These are phyloP conservation scores for Lentinula sp. DNA, from an alignment of 768 basidiomycete genomes.

Conservation along the genomic window DNA sequence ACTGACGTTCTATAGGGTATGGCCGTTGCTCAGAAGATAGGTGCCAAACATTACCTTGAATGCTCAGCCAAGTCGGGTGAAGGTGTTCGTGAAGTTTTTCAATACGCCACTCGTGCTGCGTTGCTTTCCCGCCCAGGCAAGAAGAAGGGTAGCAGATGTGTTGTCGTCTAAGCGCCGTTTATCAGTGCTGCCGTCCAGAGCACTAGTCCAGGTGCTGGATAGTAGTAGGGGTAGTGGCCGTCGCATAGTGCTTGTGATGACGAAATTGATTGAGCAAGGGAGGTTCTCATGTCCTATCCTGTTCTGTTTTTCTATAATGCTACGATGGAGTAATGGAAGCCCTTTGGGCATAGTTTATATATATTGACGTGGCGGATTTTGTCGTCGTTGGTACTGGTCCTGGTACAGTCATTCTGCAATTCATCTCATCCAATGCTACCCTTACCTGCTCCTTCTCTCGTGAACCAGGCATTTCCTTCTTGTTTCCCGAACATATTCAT, in stretches of 20 bases:
- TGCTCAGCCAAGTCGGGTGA: constrained; percentile 96
- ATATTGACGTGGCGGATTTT: background rate
- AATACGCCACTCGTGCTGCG: constrained; percentile 92
- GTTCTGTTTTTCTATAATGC: background rate
- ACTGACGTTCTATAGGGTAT: constrained; percentile 56
- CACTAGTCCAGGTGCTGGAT: background rate
- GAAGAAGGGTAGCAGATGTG: constrained; percentile 31
- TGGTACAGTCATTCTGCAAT: background rate
- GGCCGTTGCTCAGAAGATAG: constrained; percentile 94
- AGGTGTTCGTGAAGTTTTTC: constrained; percentile 98
- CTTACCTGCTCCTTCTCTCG: background rate
- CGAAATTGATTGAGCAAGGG: background rate
- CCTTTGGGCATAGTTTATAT: background rate
- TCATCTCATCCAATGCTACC: background rate
- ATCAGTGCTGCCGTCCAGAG: background rate
- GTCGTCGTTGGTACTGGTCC: background rate
- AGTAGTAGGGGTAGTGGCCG: background rate
- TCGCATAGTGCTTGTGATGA: background rate
- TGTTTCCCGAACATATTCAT: background rate
- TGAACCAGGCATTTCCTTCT: background rate
- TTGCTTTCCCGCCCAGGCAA: constrained; percentile 57
- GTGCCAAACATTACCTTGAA: constrained; percentile 94
- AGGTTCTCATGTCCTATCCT: background rate
- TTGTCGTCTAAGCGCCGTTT: constrained; percentile 15
- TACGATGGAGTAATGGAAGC: constrained; percentile 5